phyloP scores from a whole-genome alignment of 2,329 filamentous ascomycete genomes.

The Sphaceloma murrayae region DNA sequence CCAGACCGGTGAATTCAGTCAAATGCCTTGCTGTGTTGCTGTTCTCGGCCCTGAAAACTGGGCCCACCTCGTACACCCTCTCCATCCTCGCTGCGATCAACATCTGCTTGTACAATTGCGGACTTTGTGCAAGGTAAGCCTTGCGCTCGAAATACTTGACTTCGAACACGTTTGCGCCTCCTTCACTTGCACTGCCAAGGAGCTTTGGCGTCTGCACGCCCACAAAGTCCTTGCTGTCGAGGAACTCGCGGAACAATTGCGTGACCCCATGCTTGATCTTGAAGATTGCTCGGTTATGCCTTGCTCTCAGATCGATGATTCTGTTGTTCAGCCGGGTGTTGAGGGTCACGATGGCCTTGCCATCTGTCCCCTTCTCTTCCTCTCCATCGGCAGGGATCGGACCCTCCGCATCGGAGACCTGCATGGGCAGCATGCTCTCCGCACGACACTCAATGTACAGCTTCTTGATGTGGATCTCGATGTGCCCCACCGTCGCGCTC shows the following conservation, averaged over 20 bases:
- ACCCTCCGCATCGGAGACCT: constrained; percentile 44
- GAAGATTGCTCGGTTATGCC: constrained; percentile 85
- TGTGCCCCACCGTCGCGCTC: constrained; percentile 67
- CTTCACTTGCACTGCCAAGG: constrained; percentile 82
- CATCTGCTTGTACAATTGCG: constrained; percentile 82
- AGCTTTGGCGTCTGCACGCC: constrained; percentile 85
- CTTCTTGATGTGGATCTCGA: constrained; percentile 83
- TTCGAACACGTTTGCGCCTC: constrained; percentile 83
- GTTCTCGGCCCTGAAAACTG: constrained; percentile 79
- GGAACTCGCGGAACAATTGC: constrained; percentile 67
- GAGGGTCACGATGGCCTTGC: constrained; percentile 64
- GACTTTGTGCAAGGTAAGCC: constrained; percentile 70
- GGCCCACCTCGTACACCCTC: constrained; percentile 67
- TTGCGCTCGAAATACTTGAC: constrained; percentile 81
- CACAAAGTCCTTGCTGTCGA: constrained; percentile 63
- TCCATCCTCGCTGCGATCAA: constrained; percentile 71
- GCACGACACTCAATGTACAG: constrained; percentile 66
- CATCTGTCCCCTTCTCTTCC: constrained; percentile 43
- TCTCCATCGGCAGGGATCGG: constrained; percentile 40
- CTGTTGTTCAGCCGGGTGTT: constrained; percentile 83
- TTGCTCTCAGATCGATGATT: constrained; percentile 82
- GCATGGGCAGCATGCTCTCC: constrained; percentile 51
- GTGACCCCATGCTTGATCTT: constrained; percentile 56
- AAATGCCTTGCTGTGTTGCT: constrained; percentile 76
- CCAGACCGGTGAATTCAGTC: constrained; percentile 81